Base-by-base conservation (phyloP, 371 early-diverging fungal genomes). In the Actinomucor elegans region DNA sequence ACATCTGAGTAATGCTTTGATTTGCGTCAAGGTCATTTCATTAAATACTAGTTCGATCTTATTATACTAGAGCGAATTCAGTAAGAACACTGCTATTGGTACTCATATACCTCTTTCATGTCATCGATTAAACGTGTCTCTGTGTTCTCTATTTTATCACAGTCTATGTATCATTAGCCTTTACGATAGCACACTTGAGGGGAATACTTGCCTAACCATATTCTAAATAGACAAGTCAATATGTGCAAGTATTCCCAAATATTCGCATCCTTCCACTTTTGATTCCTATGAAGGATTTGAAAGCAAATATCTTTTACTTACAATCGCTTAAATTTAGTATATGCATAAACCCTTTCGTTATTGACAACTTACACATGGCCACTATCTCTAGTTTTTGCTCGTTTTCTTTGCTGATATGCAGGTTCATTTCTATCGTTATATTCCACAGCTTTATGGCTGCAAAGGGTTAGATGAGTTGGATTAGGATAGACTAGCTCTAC, bases 391-490 rank as follows among this genome's bases (percentile, higher is more conserved):
- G 20, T 23, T 47, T 34, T n/a, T 47, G 26, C 5, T 10, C 12
- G 4, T 50, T 9, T 24, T 20, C 29, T 14, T 14, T 48, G 24
- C 40, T 34, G 11, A 41, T 23, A 21, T 18, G 15, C 8, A 32
- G 21, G 5, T 32, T 17, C 21, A 46, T 47, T 3, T 37, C 29
- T 15, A 46, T 35, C 21, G 41, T 55, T 17, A 33, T 15, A 29
- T 55, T 48, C 55, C 55, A 55, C 17, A 55, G 17, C 23, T 40
- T 29, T 5, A 48, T 47, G 5, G 48, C 55, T 55, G 6, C 5
- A 10, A 24, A 23, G 2, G 24, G n/a, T n/a, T n/a, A n/a, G n/a
- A n/a, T n/a, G n/a, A n/a, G n/a, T 0, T 23, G 23, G 2, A 26
- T 41, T 3, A 41, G 26, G 26, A 24, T 6, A 12, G 7, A n/a